These are phyloP conservation scores for Cymbidium sinense DNA, from an alignment of 106 monocot genomes.

Conservation along the genomic window DNA sequence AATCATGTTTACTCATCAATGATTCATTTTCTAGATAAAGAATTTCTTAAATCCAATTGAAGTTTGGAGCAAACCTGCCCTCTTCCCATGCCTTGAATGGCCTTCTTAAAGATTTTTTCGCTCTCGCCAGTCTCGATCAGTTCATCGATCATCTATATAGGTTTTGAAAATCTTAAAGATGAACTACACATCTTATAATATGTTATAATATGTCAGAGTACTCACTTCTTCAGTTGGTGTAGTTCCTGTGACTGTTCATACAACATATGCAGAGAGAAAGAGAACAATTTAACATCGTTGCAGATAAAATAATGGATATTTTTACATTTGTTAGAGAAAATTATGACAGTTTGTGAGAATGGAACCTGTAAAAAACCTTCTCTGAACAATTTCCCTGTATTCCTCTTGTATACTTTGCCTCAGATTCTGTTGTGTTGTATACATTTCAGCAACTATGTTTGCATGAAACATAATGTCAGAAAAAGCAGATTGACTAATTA, in stretches of 20 bases:
- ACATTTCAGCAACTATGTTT: neutral
- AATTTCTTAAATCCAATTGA: neutral
- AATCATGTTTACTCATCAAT: neutral
- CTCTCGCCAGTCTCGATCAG: constrained; percentile 56
- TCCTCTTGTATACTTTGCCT: constrained; percentile 19
- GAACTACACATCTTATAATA: neutral
- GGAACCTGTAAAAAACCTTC: constrained; percentile 5
- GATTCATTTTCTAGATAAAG: neutral
- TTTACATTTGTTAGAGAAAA: neutral
- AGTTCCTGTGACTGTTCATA: constrained; percentile 46
- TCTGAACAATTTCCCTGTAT: constrained; percentile 8
- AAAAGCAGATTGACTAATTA: constrained; percentile 4
- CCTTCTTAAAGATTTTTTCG: constrained; percentile 54
- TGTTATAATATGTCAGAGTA: neutral
- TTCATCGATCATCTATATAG: constrained; percentile 37
- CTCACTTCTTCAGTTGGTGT: constrained; percentile 48
- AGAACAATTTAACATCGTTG: neutral
- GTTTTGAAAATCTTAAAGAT: neutral
- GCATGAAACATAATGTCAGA: neutral
- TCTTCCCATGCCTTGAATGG: constrained; percentile 56
- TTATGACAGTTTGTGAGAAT: neutral
- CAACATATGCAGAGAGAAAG: neutral
- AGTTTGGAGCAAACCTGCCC: constrained; percentile 26
- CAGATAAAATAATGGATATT: neutral
- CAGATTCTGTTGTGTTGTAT: constrained; percentile 26